A percentile compares a stretch with the other conserved stretches of the same genome.
Conservation (phyloP, 78 protist species). For the Dictyostelium purpureum region DNA sequence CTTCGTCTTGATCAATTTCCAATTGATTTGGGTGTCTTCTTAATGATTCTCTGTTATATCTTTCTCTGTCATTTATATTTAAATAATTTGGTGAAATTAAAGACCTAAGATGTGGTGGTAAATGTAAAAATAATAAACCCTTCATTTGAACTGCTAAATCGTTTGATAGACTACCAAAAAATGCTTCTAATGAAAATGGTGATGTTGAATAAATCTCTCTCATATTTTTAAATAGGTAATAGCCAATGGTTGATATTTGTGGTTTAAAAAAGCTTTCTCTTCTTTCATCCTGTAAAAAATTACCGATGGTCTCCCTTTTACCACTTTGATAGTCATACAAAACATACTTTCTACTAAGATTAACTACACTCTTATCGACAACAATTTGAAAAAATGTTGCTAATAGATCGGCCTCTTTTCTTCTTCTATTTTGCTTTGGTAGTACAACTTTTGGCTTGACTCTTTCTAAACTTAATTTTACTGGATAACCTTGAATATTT, state of each 20-base stretch:
- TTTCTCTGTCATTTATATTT: background rate
- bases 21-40: background rate
- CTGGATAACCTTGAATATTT: slow-evolving; percentile 19
- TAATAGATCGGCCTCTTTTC: no score
- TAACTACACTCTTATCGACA: no score
- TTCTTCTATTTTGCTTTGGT: background rate
- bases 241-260: background rate
- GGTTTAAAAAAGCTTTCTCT: no score
- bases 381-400: no score
- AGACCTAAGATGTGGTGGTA: slow-evolving; percentile 33
- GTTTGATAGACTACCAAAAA: slow-evolving; percentile 5
- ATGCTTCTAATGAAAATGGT: background rate
- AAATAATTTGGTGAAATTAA: background rate
- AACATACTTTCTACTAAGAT: no score
- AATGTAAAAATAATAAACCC: slow-evolving; percentile 38
- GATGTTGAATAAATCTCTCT: slow-evolving; percentile 32
- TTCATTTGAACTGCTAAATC: slow-evolving; percentile 13
- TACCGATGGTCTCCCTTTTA: no score
- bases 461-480: background rate
- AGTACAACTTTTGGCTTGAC: background rate
- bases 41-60: background rate
- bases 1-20: background rate
- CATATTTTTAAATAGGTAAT: slow-evolving; percentile 44
- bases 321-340: no score
- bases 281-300: no score